These are phyloP conservation scores for Starmerella gropengiesseri DNA, from an alignment of 805 yeast species.

Conservation along the genomic window DNA sequence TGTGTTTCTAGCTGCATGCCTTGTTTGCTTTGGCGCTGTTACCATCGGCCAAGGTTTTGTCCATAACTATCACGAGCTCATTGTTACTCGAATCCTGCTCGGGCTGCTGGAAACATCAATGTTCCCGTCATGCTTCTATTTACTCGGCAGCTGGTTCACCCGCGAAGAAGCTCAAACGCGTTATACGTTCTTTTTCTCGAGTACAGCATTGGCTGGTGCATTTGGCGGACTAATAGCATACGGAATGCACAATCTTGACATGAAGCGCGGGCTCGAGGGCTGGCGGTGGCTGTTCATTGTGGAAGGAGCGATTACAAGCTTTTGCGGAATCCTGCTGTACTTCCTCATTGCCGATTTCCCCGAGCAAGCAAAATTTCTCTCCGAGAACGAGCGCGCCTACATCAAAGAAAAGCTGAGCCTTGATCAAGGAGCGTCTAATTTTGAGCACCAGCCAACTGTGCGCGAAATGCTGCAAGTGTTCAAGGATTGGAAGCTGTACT, in stretches of 20 bases:
- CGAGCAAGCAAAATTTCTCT: conserved; percentile 49
- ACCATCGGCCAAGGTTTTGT: conserved; percentile 57
- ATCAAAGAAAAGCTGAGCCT: conserved; percentile 49
- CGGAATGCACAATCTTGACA: conserved; percentile 46
- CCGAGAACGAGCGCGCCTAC: conserved; percentile 42
- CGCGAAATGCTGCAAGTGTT: conserved; percentile 40
- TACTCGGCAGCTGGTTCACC: conserved; percentile 54
- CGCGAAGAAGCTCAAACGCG: conserved; percentile 58
- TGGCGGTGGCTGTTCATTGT: conserved; percentile 49
- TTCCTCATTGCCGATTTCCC: conserved; percentile 62
- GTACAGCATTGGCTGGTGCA: conserved; percentile 68
- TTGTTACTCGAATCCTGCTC: conserved; percentile 52
- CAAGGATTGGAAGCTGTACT: conserved; percentile 49
- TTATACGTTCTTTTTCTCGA: conserved; percentile 56
- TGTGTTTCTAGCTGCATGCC: conserved; percentile 48
- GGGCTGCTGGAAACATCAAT: conserved; percentile 63
- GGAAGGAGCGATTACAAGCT: conserved; percentile 36
- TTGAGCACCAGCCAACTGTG: conserved; percentile 38
- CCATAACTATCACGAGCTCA: conserved; percentile 45
- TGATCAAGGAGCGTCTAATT: conserved; percentile 41
- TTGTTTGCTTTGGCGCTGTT: conserved; percentile 50
- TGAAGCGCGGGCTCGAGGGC: conserved; percentile 33
- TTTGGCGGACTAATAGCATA: conserved; percentile 67
- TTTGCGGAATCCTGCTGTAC: conserved; percentile 29
- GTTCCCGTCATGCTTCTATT: conserved; percentile 65